A percentile compares a stretch with the other conserved stretches of the same genome.
Evolutionary conservation across 495 filamentous ascomycete genomes (phyloP).

Genomic region (Hypoxylon fuscum): DNA sequence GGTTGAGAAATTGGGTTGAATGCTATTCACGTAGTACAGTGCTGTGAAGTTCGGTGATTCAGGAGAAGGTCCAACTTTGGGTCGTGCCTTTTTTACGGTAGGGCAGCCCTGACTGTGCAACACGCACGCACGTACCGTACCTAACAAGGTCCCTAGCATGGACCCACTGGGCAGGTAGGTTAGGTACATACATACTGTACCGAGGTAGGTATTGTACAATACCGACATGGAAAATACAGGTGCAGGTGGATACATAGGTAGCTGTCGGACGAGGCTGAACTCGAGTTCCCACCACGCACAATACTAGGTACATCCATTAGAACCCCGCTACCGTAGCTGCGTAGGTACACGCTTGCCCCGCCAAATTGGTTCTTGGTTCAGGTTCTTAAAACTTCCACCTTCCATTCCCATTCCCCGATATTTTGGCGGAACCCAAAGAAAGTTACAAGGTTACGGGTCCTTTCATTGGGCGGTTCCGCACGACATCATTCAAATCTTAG

Average conservation of each 20-base stretch:
- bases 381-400: not conserved
- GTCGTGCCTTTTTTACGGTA: too few species aligned
- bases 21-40: too few species aligned
- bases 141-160: too few species aligned
- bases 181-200: not conserved
- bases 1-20: too few species aligned
- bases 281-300: not conserved
- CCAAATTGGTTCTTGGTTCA: not conserved
- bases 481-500: constrained; percentile 39
- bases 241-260: not conserved
- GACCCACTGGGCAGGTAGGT: too few species aligned
- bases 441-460: constrained; percentile 1
- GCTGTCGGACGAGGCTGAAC: constrained; percentile 1
- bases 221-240: too few species aligned
- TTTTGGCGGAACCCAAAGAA: constrained; percentile 35
- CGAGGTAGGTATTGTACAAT: not conserved
- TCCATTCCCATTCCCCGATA: constrained; percentile 32
- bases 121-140: too few species aligned
- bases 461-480: constrained; percentile 30
- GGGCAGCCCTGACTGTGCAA: too few species aligned
- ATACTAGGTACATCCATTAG: not conserved
- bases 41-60: too few species aligned
- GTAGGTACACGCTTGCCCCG: not conserved
- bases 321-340: not conserved
- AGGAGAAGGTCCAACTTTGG: too few species aligned